Evolutionary conservation across 2,329 filamentous ascomycete genomes (phyloP), one percentile per base, ranked within the genome.

Genomic region (Lachnellula arida): DNA sequence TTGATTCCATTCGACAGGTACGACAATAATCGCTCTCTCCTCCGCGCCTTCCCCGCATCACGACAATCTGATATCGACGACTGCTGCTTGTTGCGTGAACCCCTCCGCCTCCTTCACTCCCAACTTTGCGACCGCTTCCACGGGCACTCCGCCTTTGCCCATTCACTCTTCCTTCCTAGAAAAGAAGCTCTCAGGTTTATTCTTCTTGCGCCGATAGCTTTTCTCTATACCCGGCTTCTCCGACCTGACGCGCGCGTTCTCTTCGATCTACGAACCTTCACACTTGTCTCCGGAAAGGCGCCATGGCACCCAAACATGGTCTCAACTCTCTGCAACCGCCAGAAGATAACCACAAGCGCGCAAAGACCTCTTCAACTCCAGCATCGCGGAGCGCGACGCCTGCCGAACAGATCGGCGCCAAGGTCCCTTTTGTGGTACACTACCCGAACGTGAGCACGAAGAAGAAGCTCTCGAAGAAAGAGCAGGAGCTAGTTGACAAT

Each of bases 301-400:
- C 32, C 15, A 67, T 67, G 65, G 62, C 65, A 32, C 64, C 62
- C n/a, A 67, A 67, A 57, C 64, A 63, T 56, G 64, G 59, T 19
- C 50, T 62, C 14, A 32, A 46, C 46, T 42, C 54, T 22, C 42
- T 51, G 17, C 51, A 56, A 11, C 40, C 53, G 17, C 55, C 63
- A 17, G 55, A 58, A 32, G 46, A 51, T 14, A n/a, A 43, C 5
- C 49, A 51, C 14, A 67, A 67, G 51, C 61, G 65, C 37, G 53
- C 59, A 49, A 67, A 63, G 55, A 58, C 43, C 8, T 57, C 54
- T 5, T 56, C 50, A 7, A 57, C 56, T 7, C 54, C 59, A 3
- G 35, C 46, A 5, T 59, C 61, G 7, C 52, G 57, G 4, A 63
- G 63, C n/a, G 57, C 57, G 12, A 63, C 60, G 4, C 62, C 62